These are phyloP conservation scores for Chiua virens DNA, from an alignment of 768 basidiomycete species.

Conservation along the genomic window DNA sequence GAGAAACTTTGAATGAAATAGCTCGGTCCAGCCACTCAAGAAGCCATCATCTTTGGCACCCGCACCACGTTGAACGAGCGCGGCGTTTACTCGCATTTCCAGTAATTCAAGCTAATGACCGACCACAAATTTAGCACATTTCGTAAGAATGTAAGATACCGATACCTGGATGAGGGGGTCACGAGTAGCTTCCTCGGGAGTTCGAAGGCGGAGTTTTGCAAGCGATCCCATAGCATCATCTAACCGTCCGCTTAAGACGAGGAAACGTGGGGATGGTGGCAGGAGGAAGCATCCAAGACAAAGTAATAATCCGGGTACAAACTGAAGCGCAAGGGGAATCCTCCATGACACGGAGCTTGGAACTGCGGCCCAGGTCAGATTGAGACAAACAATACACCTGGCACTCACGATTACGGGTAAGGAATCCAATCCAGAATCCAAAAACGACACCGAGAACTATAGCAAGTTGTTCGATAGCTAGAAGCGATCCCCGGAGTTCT, in stretches of 20 bases:
- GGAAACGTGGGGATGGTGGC: constrained; percentile 49
- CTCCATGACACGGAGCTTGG: constrained; percentile 69
- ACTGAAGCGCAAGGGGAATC: constrained; percentile 70
- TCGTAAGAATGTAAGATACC: constrained; percentile 26
- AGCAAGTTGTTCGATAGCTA: constrained; percentile 77
- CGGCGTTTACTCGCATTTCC: constrained; percentile 71
- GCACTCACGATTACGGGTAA: constrained; percentile 60
- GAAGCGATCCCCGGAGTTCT: constrained; percentile 73
- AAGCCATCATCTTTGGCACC: constrained; percentile 16
- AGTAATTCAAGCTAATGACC: constrained; percentile 60
- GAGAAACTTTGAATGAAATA: constrained; percentile 55
- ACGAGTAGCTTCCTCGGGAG: constrained; percentile 41
- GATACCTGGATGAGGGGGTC: constrained; percentile 55
- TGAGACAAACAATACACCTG: background rate
- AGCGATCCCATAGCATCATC: constrained; percentile 61
- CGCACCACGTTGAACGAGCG: constrained; percentile 45
- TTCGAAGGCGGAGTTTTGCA: constrained; percentile 48
- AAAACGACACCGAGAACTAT: constrained; percentile 81
- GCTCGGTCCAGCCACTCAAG: constrained; percentile 48
- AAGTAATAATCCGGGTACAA: constrained; percentile 67
- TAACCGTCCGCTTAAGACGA: constrained; percentile 48
- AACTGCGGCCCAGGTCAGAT: constrained; percentile 38
- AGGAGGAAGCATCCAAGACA: constrained; percentile 55
- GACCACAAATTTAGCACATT: background rate
- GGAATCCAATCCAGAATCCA: constrained; percentile 82